phyloP scores from a whole-genome alignment of 257 asterid genomes.

The Salvia splendens region DNA sequence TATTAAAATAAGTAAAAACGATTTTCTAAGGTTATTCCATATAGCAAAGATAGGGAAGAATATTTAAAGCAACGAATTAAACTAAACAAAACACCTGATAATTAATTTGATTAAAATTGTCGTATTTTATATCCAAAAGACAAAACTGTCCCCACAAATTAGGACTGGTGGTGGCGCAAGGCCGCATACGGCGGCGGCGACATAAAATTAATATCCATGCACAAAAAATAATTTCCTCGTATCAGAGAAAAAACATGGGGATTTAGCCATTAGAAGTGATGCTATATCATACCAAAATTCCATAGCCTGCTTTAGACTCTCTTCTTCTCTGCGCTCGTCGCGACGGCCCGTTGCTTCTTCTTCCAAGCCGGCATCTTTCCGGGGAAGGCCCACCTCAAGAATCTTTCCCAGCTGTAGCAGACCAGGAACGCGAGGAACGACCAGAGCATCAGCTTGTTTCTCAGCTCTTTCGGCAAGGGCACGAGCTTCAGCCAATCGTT shows the following conservation, averaged over 20 bases:
- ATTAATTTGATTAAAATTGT: neutral
- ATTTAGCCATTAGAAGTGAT: conserved; percentile 1
- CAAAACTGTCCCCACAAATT: conserved; percentile 28
- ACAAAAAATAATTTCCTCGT: conserved; percentile 1
- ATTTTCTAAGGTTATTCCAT: too few species aligned
- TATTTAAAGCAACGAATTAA: too few species aligned
- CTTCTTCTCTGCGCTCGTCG: conserved; percentile 61
- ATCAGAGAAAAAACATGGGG: conserved; percentile 23
- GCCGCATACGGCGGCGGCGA: neutral
- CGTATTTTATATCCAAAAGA: conserved; percentile 1
- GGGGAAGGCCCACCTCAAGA: conserved; percentile 89
- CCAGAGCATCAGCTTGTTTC: conserved; percentile 81
- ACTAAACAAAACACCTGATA: neutral
- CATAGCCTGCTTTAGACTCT: conserved; percentile 30
- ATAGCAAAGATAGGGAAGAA: too few species aligned
- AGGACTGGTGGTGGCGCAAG: neutral
- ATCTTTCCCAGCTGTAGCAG: conserved; percentile 82
- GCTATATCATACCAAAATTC: neutral
- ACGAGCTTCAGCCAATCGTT: conserved; percentile 85
- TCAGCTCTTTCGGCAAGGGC: conserved; percentile 73
- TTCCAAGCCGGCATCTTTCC: conserved; percentile 97
- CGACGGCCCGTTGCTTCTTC: conserved; percentile 67
- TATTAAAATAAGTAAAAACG: too few species aligned
- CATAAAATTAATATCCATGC: neutral
- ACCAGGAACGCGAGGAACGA: conserved; percentile 60